Percentiles rank a stretch among this genome's conserved stretches.
These are phyloP conservation scores for Houttuynia cordata DNA, from an alignment of 164 flowering plant species.

Conservation along the genomic window DNA sequence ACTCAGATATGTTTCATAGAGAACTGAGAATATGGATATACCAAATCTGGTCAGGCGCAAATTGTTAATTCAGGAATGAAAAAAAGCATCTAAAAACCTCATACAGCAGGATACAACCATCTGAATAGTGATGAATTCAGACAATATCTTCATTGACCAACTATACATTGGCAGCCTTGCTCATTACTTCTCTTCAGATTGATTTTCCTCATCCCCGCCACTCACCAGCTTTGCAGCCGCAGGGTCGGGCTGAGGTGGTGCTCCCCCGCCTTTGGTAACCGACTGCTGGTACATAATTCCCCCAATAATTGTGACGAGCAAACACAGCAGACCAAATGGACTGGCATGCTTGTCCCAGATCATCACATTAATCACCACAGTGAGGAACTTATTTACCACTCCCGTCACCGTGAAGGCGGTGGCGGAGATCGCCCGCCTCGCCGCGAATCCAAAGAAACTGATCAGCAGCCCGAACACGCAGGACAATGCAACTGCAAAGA, in stretches of 20 bases:
- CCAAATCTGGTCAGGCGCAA: too few relatives aligned
- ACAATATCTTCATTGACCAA: too few relatives aligned
- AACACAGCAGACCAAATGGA: conserved; percentile 73
- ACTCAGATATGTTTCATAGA: too few relatives aligned
- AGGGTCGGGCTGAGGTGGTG: background rate
- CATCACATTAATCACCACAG: conserved; percentile 74
- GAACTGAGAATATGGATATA: too few relatives aligned
- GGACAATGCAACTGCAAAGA: conserved; percentile 58
- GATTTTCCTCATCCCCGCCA: background rate
- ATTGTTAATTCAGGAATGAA: too few relatives aligned
- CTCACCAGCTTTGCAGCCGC: background rate
- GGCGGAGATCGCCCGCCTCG: conserved; percentile 81
- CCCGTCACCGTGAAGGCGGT: conserved; percentile 96
- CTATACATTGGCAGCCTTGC: background rate
- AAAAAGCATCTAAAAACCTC: too few relatives aligned
- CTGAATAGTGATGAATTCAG: too few relatives aligned
- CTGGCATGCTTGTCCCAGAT: conserved; percentile 97
- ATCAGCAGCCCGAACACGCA: conserved; percentile 81
- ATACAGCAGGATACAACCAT: too few relatives aligned
- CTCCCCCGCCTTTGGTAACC: conserved; percentile 25
- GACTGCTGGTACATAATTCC: conserved; percentile 90
- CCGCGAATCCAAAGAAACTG: conserved; percentile 91
- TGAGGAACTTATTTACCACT: conserved; percentile 87
- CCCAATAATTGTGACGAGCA: conserved; percentile 62
- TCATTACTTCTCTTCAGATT: background rate